phyloP scores from a whole-genome alignment of 2,329 filamentous ascomycete species.

The Alternaria sp. region DNA sequence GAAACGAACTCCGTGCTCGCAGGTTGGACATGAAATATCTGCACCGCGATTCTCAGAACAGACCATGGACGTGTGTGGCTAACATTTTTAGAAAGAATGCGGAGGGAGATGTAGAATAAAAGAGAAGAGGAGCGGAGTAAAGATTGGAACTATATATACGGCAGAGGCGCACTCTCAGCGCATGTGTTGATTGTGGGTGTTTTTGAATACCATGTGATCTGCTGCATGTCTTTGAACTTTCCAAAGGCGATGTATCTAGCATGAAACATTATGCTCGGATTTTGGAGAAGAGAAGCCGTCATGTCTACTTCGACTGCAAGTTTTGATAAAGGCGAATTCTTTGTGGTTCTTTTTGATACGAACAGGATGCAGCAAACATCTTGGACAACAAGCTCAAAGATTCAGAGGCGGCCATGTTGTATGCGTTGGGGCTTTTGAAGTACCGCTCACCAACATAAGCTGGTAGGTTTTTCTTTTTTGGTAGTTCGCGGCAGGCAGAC shows the following conservation, averaged over 20 bases:
- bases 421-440: neutral
- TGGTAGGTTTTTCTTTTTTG: accelerated
- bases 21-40: neutral
- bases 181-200: neutral
- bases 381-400: neutral
- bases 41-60: neutral
- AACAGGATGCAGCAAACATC: neutral
- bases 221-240: neutral
- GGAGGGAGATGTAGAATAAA: neutral
- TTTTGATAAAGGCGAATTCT: neutral
- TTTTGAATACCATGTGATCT: neutral
- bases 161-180: neutral
- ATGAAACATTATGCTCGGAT: neutral
- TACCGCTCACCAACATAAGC: neutral
- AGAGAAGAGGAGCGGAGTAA: neutral
- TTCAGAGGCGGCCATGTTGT: neutral
- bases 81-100: accelerated
- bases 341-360: neutral
- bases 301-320: accelerated
- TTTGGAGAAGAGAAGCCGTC: neutral
- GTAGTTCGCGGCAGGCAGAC: neutral
- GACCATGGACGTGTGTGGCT: neutral
- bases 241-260: neutral
- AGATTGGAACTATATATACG: neutral
- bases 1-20: neutral